Conservation (phyloP, 768 basidiomycete species). For the Russula dissimulans region DNA sequence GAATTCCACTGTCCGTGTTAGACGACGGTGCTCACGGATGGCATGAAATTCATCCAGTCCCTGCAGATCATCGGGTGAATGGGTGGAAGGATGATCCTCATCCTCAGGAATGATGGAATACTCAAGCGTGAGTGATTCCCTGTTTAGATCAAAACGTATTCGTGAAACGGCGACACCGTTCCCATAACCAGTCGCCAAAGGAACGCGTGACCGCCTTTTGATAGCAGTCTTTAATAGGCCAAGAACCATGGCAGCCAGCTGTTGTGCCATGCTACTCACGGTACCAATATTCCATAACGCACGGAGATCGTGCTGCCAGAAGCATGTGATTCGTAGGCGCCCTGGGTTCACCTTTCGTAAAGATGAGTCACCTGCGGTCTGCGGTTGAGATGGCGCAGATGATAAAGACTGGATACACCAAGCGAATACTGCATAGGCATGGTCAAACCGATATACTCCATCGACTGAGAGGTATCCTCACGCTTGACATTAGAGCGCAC, state of each 20-base stretch:
- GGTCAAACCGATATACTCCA: not conserved
- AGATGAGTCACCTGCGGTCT: constrained; percentile 23
- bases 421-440: constrained; percentile 52
- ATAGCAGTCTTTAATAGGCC: constrained; percentile 76
- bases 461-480: constrained; percentile 30
- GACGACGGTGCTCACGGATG: constrained; percentile 54
- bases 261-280: constrained; percentile 56
- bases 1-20: constrained; percentile 74
- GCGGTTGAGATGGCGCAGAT: constrained; percentile 28
- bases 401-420: constrained; percentile 81
- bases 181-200: constrained; percentile 69
- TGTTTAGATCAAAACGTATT: constrained; percentile 68
- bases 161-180: constrained; percentile 74
- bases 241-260: constrained; percentile 77
- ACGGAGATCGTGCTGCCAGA: constrained; percentile 92
- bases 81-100: constrained; percentile 36
- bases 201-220: constrained; percentile 65
- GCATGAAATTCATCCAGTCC: constrained; percentile 58
- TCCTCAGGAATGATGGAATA: constrained; percentile 78
- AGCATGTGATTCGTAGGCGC: constrained; percentile 76
- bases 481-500: constrained; percentile 80
- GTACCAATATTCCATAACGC: constrained; percentile 76
- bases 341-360: constrained; percentile 18
- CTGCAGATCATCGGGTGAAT: constrained; percentile 28
- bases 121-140: constrained; percentile 74